Conservation (phyloP, 352 stramenopile species). For the Pseudoperonospora humuli region DNA sequence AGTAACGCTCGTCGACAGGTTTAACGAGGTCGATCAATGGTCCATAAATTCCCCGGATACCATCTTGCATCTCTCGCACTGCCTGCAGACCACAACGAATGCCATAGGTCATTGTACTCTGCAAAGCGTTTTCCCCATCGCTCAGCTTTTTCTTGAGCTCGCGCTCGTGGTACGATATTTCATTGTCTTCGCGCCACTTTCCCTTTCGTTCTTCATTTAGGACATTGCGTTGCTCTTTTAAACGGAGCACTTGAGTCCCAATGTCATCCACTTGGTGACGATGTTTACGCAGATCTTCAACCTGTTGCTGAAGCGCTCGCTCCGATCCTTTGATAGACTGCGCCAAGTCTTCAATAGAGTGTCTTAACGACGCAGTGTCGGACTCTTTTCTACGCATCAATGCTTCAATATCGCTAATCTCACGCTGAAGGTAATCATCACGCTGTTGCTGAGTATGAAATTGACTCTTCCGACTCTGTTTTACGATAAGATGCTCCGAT, state of each 20-base stretch:
- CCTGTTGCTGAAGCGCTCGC: conserved; percentile 35
- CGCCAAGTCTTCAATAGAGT: conserved; percentile 37
- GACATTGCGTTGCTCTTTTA: conserved; percentile 78
- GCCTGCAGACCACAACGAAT: conserved; percentile 78
- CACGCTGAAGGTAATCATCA: conserved; percentile 74
- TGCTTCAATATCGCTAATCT: conserved; percentile 61
- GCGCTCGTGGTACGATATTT: conserved; percentile 67
- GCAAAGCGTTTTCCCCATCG: conserved; percentile 66
- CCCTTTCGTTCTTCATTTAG: conserved; percentile 75
- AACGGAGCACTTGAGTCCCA: conserved; percentile 39
- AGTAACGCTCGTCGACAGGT: conserved; percentile 86
- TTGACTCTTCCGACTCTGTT: conserved; percentile 92
- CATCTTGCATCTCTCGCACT: conserved; percentile 84
- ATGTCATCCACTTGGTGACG: conserved; percentile 45
- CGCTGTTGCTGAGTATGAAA: conserved; percentile 91
- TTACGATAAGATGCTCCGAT: conserved; percentile 91
- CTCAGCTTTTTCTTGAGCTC: conserved; percentile 63
- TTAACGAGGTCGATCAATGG: conserved; percentile 95
- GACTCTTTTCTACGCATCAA: conserved; percentile 53
- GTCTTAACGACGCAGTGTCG: conserved; percentile 33
- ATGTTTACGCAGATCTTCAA: conserved; percentile 42
- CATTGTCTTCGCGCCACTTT: conserved; percentile 76
- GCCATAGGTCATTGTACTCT: conserved; percentile 83
- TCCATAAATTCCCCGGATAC: conserved; percentile 84
- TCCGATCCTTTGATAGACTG: conserved; percentile 38